Conservation (phyloP, 108 stramenopile genomes). For the Cyclotella choctawhatcheeana region DNA sequence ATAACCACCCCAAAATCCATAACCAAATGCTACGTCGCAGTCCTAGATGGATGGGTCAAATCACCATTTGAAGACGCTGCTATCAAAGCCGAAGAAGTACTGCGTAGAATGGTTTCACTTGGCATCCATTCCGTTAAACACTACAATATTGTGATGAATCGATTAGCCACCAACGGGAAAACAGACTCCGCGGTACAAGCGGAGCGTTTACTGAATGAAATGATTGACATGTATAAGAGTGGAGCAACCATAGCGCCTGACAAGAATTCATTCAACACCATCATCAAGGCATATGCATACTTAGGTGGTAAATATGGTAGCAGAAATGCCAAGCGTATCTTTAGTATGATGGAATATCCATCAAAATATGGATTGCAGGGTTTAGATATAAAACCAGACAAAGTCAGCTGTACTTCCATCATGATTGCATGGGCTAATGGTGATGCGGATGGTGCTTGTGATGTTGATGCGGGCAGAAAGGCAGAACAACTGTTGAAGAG, state of each 20-base stretch:
- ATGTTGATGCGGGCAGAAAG: conserved; percentile 39
- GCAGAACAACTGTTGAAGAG: conserved; percentile 37
- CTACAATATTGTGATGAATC: conserved; percentile 48
- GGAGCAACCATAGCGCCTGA: conserved; percentile 27
- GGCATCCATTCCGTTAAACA: conserved; percentile 18
- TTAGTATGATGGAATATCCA: conserved; percentile 41
- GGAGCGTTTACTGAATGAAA: conserved; percentile 32
- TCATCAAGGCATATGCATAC: conserved; percentile 47
- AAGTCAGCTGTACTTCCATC: conserved; percentile 42
- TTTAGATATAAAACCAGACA: conserved; percentile 37
- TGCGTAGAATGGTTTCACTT: conserved; percentile 24
- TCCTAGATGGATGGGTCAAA: conserved; percentile 38
- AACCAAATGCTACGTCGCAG: conserved; percentile 24
- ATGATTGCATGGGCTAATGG: conserved; percentile 43
- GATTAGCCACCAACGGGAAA: conserved; percentile 28
- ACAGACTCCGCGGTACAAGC: conserved; percentile 25
- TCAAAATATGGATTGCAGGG: conserved; percentile 6
- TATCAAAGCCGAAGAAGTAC: conserved; percentile 28
- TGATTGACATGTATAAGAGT: conserved; percentile 23
- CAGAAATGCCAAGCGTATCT: conserved; percentile 37
- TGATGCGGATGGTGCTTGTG: not conserved
- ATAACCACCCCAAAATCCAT: not conserved
- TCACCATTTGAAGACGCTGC: conserved; percentile 25
- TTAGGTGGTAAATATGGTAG: conserved; percentile 28
- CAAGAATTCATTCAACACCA: conserved; percentile 37